These are phyloP conservation scores for Hypoxylon intermedium DNA, from an alignment of 495 filamentous ascomycete species.

Conservation along the genomic window DNA sequence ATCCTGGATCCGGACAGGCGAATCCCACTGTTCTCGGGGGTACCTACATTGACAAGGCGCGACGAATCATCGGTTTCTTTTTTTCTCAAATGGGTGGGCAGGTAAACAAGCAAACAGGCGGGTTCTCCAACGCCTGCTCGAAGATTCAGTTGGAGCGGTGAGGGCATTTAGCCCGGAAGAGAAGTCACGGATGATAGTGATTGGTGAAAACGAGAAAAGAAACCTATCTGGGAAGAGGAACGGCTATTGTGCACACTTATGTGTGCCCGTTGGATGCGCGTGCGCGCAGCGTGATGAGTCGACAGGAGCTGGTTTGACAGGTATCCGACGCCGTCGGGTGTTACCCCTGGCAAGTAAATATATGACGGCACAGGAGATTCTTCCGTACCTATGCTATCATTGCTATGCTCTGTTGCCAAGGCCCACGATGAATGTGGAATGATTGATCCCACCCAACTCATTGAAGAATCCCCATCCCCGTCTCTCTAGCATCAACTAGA, in stretches of 20 bases:
- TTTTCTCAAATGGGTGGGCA: background rate
- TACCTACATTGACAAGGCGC: constrained; percentile 10
- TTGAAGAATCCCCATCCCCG: no score
- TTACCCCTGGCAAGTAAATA: constrained; percentile 34
- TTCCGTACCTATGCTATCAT: constrained; percentile 24
- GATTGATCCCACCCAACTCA: no score
- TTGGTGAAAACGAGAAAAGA: background rate
- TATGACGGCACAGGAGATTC: constrained; percentile 1
- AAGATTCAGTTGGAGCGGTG: constrained; percentile 1
- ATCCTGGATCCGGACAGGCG: constrained; percentile 20
- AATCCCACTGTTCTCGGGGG: constrained; percentile 16
- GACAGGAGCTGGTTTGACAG: constrained; percentile 21
- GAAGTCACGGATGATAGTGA: background rate
- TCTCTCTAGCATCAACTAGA: no score
- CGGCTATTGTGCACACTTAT: background rate
- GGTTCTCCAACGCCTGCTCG: background rate
- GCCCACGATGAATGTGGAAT: background rate
- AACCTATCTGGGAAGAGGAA: background rate
- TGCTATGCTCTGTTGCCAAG: background rate
- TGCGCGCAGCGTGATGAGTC: constrained; percentile 6
- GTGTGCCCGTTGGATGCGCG: background rate
- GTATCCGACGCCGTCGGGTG: constrained; percentile 35
- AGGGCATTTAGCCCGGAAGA: constrained; percentile 17
- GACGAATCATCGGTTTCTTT: constrained; percentile 13
- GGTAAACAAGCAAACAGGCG: constrained; percentile 15